Percentiles rank a stretch among this genome's conserved stretches.
phyloP scores from a whole-genome alignment of 2,329 filamentous ascomycete genomes.

The Lachnellula occidentalis region DNA sequence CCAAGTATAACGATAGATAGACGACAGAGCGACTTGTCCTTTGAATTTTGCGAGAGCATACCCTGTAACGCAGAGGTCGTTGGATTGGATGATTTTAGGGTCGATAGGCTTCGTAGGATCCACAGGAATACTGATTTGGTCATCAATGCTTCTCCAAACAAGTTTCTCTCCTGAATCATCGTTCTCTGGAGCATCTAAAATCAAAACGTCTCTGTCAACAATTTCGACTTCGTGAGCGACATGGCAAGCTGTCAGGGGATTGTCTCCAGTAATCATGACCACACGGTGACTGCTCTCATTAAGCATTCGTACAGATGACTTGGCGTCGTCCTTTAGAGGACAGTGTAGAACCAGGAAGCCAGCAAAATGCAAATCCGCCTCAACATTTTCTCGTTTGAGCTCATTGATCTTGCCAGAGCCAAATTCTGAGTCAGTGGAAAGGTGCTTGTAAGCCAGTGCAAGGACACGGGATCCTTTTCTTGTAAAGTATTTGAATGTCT shows the following conservation, averaged over 20 bases:
- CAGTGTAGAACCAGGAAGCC: constrained; percentile 95
- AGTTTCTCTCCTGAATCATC: constrained; percentile 74
- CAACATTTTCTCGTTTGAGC: constrained; percentile 86
- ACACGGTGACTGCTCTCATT: constrained; percentile 98
- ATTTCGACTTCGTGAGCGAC: constrained; percentile 96
- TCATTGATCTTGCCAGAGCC: constrained; percentile 85
- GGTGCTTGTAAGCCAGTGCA: constrained; percentile 87
- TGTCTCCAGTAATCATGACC: constrained; percentile 99
- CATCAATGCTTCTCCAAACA: constrained; percentile 93
- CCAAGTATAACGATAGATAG: constrained; percentile 85
- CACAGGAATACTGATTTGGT: constrained; percentile 79
- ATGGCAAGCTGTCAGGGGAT: constrained; percentile 92
- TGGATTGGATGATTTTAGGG: constrained; percentile 69
- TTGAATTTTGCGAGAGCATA: constrained; percentile 89
- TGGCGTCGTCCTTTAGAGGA: constrained; percentile 92
- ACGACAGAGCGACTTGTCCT: constrained; percentile 67
- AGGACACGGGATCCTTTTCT: constrained; percentile 92
- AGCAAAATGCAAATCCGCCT: constrained; percentile 78
- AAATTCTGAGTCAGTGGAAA: constrained; percentile 75
- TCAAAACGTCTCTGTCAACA: constrained; percentile 89
- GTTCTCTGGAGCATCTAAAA: constrained; percentile 90
- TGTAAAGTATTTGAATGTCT: constrained; percentile 98
- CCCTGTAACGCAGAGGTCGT: constrained; percentile 93
- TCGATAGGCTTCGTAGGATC: constrained; percentile 79
- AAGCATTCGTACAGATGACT: constrained; percentile 90